Conservation (phyloP, 345 rosid species). For the Heritiera littoralis region DNA sequence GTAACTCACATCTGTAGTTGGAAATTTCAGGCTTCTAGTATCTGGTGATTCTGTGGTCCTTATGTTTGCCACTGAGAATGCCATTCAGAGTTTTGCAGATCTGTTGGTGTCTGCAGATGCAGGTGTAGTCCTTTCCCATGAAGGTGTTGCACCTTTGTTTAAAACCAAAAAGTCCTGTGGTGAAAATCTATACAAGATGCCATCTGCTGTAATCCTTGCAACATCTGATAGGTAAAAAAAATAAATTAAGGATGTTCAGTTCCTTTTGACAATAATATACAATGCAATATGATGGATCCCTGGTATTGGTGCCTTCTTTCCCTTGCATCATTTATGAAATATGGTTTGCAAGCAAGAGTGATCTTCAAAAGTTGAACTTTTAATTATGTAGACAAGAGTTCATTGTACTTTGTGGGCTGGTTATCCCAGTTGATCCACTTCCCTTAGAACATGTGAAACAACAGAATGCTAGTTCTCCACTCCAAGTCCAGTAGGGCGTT, state of each 20-base stretch:
- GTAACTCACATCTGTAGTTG: conserved; percentile 15
- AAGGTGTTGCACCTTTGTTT: conserved; percentile 31
- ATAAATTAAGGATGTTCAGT: neutral
- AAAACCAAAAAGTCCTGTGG: conserved; percentile 13
- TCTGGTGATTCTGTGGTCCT: conserved; percentile 30
- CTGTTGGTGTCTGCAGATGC: conserved; percentile 32
- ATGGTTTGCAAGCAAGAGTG: neutral
- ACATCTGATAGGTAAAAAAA: conserved; percentile 35
- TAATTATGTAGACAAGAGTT: neutral
- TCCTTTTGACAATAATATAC: conserved; percentile 7
- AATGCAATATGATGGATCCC: neutral
- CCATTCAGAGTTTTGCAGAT: conserved; percentile 30
- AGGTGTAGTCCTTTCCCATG: conserved; percentile 30
- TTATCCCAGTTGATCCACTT: neutral
- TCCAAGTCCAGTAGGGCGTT: neutral
- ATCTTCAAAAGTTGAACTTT: neutral
- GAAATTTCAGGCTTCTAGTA: conserved; percentile 34
- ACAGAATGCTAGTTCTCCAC: neutral
- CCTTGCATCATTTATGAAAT: neutral
- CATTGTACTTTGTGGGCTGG: neutral
- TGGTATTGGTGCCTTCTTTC: neutral
- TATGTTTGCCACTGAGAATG: conserved; percentile 34
- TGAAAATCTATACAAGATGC: conserved; percentile 21
- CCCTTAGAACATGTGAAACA: neutral
- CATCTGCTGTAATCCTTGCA: conserved; percentile 31